Evolutionary conservation across 2,329 filamentous ascomycete species (phyloP).

Genomic region (Chalaropsis thielavioides): DNA sequence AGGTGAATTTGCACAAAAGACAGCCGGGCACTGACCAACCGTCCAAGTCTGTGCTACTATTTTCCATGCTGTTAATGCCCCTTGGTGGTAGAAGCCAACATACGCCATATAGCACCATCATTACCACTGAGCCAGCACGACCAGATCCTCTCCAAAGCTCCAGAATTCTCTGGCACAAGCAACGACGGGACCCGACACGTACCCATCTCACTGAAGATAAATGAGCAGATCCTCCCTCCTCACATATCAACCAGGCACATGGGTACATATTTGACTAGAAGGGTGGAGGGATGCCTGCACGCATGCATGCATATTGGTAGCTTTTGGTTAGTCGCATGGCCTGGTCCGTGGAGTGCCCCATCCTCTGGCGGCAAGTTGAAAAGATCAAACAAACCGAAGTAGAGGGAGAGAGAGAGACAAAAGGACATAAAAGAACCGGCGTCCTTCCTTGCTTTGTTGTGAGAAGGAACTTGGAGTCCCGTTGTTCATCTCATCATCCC

Average conservation of each 20-base stretch:
- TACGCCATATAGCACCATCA: background rate
- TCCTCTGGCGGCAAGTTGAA: background rate
- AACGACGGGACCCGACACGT: background rate
- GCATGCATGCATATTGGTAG: too few species aligned
- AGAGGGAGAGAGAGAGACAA: background rate
- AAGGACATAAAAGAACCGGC: background rate
- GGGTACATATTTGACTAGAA: too few species aligned
- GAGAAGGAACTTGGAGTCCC: background rate
- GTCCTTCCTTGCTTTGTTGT: background rate
- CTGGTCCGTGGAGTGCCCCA: background rate
- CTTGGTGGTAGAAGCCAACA: background rate
- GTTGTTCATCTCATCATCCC: background rate
- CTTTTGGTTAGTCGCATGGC: background rate
- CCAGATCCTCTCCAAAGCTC: background rate
- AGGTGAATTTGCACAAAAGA: background rate
- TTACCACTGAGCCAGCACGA: background rate
- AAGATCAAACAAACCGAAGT: background rate
- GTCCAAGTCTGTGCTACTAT: conserved; percentile 1
- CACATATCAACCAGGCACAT: too few species aligned
- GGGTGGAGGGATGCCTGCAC: too few species aligned
- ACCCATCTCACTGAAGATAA: background rate
- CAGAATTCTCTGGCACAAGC: background rate
- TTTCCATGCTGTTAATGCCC: background rate
- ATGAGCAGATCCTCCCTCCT: too few species aligned
- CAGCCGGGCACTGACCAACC: background rate